Evolutionary conservation across 768 basidiomycete genomes (phyloP), one percentile per base, ranked within the genome.

Genomic region (Lactifluus rugatus): DNA sequence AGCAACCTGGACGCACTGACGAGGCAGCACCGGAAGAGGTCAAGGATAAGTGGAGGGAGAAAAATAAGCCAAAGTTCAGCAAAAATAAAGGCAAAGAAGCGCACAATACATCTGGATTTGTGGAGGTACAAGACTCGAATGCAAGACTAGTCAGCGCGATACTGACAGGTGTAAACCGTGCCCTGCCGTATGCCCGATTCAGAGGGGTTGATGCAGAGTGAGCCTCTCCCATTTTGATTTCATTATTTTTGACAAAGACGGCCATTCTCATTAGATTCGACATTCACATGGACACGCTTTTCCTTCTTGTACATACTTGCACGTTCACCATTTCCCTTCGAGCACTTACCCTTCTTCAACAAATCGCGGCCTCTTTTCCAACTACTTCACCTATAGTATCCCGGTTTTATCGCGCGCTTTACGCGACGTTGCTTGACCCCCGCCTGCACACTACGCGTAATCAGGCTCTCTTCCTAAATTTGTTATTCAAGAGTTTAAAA

Each of bases 261-360:
- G 17, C 21, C 10, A n/a, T 16, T 13, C 19, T 46, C 26, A 10
- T 37, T 64, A 93, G 90, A 26, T 83, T 98, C 65, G 79, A 83
- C 63, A 80, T 83, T 54, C 93, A 97, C 65, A 87, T 96, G 67
- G 87, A 93, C 69, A 93, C 91, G 0, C 82, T 97, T 21, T 98
- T 97, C 79, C 79, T 85, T 46, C 93, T 99, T 66, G 94, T 93
- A 2, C 95, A 97, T 71, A 88, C 81, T 8, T 93, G 92, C 8
- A 96, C 93, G 0, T 99, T 99, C 81, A 96, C 95, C 70, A 93
- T 93, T 66, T 92, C 92, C 10, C 80, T 98, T 4, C 95, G 95
- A 69, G 89, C 94, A 0, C 81, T 98, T 1, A 79, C 88, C 39
- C 79, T 98, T 6, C 88, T 97, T 58, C 87, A 88, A 67, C 93